phyloP scores from a whole-genome alignment of 352 stramenopile genomes.

The Phytophthora foliorum region DNA sequence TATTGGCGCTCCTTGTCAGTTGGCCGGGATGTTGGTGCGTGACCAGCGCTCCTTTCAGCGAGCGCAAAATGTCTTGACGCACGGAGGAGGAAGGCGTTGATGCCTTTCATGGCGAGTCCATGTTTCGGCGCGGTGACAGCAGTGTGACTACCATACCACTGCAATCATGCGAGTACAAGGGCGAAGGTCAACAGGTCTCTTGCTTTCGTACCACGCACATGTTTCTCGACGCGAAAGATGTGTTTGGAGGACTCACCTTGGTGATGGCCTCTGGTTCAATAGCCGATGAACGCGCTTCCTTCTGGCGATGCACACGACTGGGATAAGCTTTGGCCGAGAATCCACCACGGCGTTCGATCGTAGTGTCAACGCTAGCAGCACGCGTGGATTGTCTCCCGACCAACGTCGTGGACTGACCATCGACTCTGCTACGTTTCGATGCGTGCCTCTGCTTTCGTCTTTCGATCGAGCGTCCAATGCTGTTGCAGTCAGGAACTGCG shows the following conservation, averaged over 20 bases:
- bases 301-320: constrained; percentile 27
- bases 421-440: constrained; percentile 32
- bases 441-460: constrained; percentile 8
- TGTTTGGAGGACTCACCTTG: background rate
- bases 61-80: constrained; percentile 20
- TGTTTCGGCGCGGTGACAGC: background rate
- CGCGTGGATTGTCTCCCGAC: constrained; percentile 18
- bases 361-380: background rate
- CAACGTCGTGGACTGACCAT: constrained; percentile 26
- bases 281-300: constrained; percentile 28
- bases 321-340: constrained; percentile 9
- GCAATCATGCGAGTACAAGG: constrained; percentile 7
- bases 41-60: constrained; percentile 9
- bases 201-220: background rate
- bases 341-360: constrained; percentile 13
- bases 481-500: too few relatives aligned
- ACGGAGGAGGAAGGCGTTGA: background rate
- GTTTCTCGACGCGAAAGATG: constrained; percentile 18
- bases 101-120: background rate
- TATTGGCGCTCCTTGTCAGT: constrained; percentile 16
- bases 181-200: background rate
- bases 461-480: constrained; percentile 5
- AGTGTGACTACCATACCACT: constrained; percentile 12
- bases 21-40: background rate
- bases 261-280: too few relatives aligned